Evolutionary conservation across 805 yeast species (phyloP).

Genomic region (baker's yeast (Saccharomyces cerevisiae)): DNA sequence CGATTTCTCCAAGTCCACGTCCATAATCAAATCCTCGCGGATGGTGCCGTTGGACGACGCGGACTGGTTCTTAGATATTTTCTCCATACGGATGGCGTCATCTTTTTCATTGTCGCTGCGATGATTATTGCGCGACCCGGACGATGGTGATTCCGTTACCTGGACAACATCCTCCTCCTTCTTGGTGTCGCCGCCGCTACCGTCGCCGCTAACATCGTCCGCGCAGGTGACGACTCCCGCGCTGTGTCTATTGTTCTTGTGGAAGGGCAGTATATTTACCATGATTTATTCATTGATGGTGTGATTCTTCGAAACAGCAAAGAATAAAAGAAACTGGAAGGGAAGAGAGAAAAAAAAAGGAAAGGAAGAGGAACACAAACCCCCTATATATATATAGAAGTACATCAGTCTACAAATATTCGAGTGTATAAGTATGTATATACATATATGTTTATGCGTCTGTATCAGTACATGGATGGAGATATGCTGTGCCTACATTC

Average conservation of each 20-base stretch:
- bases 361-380: background rate
- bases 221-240: background rate
- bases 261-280: background rate
- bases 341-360: background rate
- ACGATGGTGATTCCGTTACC: background rate
- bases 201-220: background rate
- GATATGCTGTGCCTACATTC: background rate
- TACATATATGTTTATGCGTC: background rate
- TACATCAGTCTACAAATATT: no score
- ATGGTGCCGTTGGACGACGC: background rate
- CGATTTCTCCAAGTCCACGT: slow-evolving; percentile 5
- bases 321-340: background rate
- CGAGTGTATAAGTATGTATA: background rate
- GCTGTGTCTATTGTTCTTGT: background rate
- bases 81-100: slow-evolving; percentile 1
- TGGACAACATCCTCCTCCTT: background rate
- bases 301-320: background rate
- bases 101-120: background rate
- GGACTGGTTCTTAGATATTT: slow-evolving; percentile 1
- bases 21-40: background rate
- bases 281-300: background rate
- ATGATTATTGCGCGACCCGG: background rate
- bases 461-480: no score
- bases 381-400: background rate
- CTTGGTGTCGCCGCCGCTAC: background rate